These are phyloP conservation scores for Cymbomonas tetramitiformis DNA, from an alignment of 139 green algal species.

Conservation along the genomic window DNA sequence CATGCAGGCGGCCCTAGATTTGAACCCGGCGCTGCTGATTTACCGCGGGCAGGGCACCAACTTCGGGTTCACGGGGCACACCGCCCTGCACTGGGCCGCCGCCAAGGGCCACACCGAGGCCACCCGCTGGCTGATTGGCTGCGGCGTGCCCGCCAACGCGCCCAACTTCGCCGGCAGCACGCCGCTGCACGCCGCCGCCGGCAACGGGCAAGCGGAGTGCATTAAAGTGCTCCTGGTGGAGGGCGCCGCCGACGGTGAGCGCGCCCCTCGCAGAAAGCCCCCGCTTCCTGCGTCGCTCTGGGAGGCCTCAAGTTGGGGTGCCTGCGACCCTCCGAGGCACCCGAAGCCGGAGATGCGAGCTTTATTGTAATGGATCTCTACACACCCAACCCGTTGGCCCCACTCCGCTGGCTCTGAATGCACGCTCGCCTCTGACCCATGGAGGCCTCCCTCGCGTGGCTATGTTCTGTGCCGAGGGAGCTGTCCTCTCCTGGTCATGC, in stretches of 20 bases:
- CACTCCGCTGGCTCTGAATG: no score
- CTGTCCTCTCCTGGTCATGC: no score
- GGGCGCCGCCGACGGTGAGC: constrained; percentile 19
- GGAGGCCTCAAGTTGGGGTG: no score
- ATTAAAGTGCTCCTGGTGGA: constrained; percentile 25
- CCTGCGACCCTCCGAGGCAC: no score
- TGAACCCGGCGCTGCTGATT: constrained; percentile 28
- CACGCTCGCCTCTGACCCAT: no score
- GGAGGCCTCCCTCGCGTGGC: no score
- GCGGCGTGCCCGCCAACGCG: constrained; percentile 21
- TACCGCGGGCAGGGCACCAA: constrained; percentile 43
- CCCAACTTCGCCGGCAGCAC: constrained; percentile 35
- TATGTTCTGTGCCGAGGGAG: no score
- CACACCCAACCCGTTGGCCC: no score
- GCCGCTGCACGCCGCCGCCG: constrained; percentile 34
- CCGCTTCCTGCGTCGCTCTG: no score
- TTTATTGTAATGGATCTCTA: no score
- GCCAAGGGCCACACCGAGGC: constrained; percentile 22
- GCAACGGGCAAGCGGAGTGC: constrained; percentile 18
- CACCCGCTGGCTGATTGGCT: constrained; percentile 34
- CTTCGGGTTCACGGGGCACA: constrained; percentile 39
- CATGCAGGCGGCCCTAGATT: constrained; percentile 22
- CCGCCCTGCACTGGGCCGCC: constrained; percentile 41
- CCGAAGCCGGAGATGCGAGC: no score
- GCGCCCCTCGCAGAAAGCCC: no score